These are phyloP conservation scores for Medicago arabica DNA, from an alignment of 306 rosid genomes.

Conservation along the genomic window DNA sequence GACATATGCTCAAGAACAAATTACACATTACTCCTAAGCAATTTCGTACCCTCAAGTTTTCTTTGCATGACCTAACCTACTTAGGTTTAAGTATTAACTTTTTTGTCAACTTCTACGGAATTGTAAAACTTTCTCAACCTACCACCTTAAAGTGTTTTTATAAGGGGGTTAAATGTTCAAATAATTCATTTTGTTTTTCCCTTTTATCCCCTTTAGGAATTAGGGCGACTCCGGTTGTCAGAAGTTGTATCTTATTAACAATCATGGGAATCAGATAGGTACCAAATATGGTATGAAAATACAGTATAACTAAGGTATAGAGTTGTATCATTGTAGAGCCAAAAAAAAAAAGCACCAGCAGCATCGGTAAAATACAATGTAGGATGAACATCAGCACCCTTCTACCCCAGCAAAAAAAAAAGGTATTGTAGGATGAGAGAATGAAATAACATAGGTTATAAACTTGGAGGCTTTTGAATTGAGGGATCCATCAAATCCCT, in stretches of 20 bases:
- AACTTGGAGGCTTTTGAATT: too few relatives aligned
- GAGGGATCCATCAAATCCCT: too few relatives aligned
- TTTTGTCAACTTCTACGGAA: not conserved
- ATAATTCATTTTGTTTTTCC: not conserved
- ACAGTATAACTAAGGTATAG: not conserved
- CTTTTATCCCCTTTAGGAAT: not conserved
- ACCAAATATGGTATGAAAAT: not conserved
- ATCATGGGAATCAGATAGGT: not conserved
- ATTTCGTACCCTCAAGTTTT: not conserved
- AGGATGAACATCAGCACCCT: not conserved
- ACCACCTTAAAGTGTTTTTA: not conserved
- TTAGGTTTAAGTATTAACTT: not conserved
- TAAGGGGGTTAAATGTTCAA: too few relatives aligned
- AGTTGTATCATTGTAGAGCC: not conserved
- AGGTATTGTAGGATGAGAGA: not conserved
- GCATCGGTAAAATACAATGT: not conserved
- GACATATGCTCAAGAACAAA: not conserved
- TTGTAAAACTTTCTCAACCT: constrained; percentile 5
- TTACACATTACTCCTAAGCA: not conserved
- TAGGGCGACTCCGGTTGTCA: too few relatives aligned
- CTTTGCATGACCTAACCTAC: not conserved
- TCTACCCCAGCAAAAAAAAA: not conserved
- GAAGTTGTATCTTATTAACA: not conserved
- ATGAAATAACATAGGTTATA: not conserved
- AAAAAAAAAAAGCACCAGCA: not conserved